Conservation (phyloP, 208 protist species). For the Leishmania tarentolae region DNA sequence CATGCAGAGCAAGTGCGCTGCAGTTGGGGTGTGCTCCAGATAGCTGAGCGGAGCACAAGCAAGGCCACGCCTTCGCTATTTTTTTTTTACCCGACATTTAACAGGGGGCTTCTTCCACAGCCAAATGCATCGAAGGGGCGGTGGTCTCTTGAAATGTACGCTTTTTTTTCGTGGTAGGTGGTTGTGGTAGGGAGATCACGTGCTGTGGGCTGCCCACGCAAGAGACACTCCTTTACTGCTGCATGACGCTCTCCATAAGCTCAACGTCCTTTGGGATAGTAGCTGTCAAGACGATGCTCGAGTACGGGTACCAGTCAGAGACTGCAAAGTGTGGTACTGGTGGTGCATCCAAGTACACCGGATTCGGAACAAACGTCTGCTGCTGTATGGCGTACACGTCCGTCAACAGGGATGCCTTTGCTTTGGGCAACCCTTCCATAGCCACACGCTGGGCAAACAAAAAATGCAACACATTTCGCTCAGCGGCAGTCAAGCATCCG, state of each 20-base stretch:
- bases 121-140: not conserved
- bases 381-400: slow-evolving; percentile 16
- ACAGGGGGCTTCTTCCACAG: not conserved
- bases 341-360: slow-evolving; percentile 10
- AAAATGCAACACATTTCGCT: slow-evolving; percentile 30
- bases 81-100: not conserved
- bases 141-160: not conserved
- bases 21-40: not conserved
- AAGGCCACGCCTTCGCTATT: not conserved
- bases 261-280: slow-evolving; percentile 52
- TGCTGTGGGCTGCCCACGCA: too few relatives aligned
- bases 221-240: not conserved
- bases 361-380: slow-evolving; percentile 10
- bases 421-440: slow-evolving; percentile 30
- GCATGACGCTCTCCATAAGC: slow-evolving; percentile 26
- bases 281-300: slow-evolving; percentile 51
- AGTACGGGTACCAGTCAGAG: slow-evolving; percentile 48
- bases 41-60: not conserved
- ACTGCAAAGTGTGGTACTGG: not conserved
- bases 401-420: slow-evolving; percentile 7
- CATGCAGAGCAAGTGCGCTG: not conserved
- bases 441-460: slow-evolving; percentile 48
- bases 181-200: not conserved
- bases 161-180: not conserved
- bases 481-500: not conserved